These are phyloP conservation scores for Penicillium coffeae DNA, from an alignment of 495 filamentous ascomycete species.

Conservation along the genomic window DNA sequence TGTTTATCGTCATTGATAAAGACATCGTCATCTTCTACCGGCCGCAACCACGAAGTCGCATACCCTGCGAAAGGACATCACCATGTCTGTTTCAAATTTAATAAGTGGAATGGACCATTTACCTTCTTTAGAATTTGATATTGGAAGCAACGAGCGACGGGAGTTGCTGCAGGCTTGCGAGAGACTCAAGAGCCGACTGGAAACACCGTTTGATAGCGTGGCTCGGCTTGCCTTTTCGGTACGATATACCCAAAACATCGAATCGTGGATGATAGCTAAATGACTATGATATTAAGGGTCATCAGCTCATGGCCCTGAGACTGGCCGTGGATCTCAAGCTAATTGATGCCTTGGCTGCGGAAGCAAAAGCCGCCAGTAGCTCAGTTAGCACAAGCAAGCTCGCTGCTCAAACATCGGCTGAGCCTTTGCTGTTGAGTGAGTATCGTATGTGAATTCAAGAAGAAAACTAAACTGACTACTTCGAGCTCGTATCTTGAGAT, in stretches of 20 bases:
- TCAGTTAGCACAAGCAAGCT: constrained; percentile 2
- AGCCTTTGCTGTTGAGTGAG: constrained; percentile 18
- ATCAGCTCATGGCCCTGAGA: constrained; percentile 20
- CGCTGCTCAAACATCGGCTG: constrained; percentile 6
- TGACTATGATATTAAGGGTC: constrained; percentile 5
- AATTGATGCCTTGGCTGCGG: constrained; percentile 15
- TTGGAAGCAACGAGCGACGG: constrained; percentile 8
- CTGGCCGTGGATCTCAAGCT: constrained; percentile 19
- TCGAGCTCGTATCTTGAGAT: constrained; percentile 13
- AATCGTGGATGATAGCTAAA: neutral
- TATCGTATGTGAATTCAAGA: neutral
- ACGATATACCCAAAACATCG: constrained; percentile 4
- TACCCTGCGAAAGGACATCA: too few relatives aligned
- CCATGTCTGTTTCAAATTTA: too few relatives aligned
- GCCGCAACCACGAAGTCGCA: too few relatives aligned
- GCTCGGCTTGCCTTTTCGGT: constrained; percentile 18
- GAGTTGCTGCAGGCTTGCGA: constrained; percentile 18
- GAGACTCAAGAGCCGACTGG: constrained; percentile 5
- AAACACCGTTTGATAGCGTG: constrained; percentile 3
- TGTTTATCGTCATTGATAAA: too few relatives aligned
- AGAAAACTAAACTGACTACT: neutral
- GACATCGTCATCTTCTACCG: too few relatives aligned
- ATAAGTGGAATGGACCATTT: too few relatives aligned
- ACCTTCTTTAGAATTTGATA: too few relatives aligned
- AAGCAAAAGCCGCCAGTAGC: neutral